phyloP scores from a whole-genome alignment of 768 basidiomycete genomes.

The Leccinum olivaceopallidum region DNA sequence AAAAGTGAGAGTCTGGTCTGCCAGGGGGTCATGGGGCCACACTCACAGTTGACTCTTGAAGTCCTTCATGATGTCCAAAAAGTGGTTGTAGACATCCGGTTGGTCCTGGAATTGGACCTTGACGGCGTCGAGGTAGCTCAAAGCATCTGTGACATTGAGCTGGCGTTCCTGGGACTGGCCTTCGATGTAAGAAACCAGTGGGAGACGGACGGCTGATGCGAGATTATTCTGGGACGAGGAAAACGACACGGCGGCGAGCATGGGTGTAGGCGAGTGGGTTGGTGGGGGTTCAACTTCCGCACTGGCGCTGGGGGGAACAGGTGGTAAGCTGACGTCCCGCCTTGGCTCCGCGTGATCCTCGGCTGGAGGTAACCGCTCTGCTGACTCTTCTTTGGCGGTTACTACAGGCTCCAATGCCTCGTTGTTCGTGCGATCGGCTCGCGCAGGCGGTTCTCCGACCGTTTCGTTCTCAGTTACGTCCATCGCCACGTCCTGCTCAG shows the following conservation, averaged over 20 bases:
- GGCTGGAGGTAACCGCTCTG: conserved; percentile 9
- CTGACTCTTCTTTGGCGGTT: conserved; percentile 7
- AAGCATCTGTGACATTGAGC: conserved; percentile 61
- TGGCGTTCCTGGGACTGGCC: conserved; percentile 40
- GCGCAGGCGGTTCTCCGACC: conserved; percentile 14
- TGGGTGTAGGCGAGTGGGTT: conserved; percentile 14
- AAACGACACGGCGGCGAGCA: conserved; percentile 18
- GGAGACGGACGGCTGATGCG: conserved; percentile 16
- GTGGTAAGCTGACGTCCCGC: conserved; percentile 30
- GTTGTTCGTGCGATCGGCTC: conserved; percentile 7
- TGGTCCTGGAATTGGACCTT: conserved; percentile 59
- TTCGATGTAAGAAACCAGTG: conserved; percentile 26
- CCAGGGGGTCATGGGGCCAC: background rate
- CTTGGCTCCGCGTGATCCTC: conserved; percentile 17
- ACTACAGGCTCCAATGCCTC: conserved; percentile 4
- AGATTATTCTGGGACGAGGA: conserved; percentile 3
- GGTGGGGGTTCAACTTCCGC: conserved; percentile 8
- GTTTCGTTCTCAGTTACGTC: conserved; percentile 20
- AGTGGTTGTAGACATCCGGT: conserved; percentile 63
- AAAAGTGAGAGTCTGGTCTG: conserved; percentile 1
- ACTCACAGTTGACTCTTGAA: conserved; percentile 65
- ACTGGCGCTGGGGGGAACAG: conserved; percentile 6
- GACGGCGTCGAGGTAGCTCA: conserved; percentile 65
- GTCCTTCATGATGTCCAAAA: conserved; percentile 74
- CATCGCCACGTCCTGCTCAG: conserved; percentile 28